Conservation (phyloP, 78 protist species). For the Dictyostelium citrinum region DNA sequence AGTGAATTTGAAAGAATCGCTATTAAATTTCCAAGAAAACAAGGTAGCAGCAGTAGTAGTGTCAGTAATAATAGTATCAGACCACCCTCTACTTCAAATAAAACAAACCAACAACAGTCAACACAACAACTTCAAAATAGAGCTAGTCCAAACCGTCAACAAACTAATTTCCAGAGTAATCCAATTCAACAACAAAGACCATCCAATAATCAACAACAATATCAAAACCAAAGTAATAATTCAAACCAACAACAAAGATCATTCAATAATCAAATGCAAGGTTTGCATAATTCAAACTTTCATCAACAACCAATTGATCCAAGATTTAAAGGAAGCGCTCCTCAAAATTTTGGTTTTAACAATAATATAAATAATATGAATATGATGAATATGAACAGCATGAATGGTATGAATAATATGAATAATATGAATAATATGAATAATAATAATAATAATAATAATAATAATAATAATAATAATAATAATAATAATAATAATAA, state of each 20-base stretch:
- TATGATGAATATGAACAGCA: neutral
- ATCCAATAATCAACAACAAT: neutral
- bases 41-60: neutral
- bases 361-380: neutral
- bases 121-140: neutral
- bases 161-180: neutral
- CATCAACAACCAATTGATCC: neutral
- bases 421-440: neutral
- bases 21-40: neutral
- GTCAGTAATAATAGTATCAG: neutral
- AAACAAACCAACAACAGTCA: neutral
- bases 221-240: neutral
- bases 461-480: neutral
- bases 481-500: neutral
- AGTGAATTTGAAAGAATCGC: slow-evolving; percentile 15
- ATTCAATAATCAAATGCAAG: neutral
- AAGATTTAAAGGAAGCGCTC: slow-evolving; percentile 40
- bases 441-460: neutral
- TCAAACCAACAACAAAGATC: neutral
- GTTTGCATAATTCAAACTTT: neutral
- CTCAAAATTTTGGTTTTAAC: neutral
- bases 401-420: neutral
- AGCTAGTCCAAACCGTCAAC: neutral
- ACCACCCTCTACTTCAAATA: neutral
- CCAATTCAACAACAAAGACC: neutral